Evolutionary conservation across 805 yeast species (phyloP), one percentile per base, ranked within the genome.

Genomic region (Candida chilensis): DNA sequence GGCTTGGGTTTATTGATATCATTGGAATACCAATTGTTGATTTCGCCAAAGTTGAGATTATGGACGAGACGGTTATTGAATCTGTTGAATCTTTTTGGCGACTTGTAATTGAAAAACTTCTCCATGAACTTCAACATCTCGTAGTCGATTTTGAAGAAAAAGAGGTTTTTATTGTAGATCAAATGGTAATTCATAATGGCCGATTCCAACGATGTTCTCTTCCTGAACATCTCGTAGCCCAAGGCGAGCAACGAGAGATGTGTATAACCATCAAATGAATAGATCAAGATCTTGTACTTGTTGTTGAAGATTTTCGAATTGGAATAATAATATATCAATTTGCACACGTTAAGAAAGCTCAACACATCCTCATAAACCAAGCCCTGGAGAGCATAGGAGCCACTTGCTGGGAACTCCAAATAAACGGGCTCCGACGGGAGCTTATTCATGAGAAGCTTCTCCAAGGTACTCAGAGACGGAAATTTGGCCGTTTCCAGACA

Each of bases 211-310:
- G 51, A 29, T 11, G 54, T 36, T 24, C 58, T 42, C 15, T 46
- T 38, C 4, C 62, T 45, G 37, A 61, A 63, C 34, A 63, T 59
- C 31, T 59, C 30, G 32, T 53, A 62, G 37, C 64, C 56, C 20
- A 63, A 38, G 7, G 54, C 52, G 19, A 63, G 41, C n/a, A 63
- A 47, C 10, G 66, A 59, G 61, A 59, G 66, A 34, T 63, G 67
- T 5, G 69, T 62, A 37, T 61, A 58, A 1, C 66, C 64, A 38
- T 60, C 66, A 35, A 47, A 50, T 4, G 53, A 54, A 33, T 50
- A 57, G 4, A 56, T 37, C 26, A 57, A 52, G 4, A 54, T 44
- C 27, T 50, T 44, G 24, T 35, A 26, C 18, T 39, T 38, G 21
- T 44, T 39, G 16, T 16, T 15, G 10, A 17, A 19, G 16, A 44